A percentile compares a stretch with the other conserved stretches of the same genome.
phyloP scores from a whole-genome alignment of 2,329 filamentous ascomycete species.

The Colletotrichum musicola region DNA sequence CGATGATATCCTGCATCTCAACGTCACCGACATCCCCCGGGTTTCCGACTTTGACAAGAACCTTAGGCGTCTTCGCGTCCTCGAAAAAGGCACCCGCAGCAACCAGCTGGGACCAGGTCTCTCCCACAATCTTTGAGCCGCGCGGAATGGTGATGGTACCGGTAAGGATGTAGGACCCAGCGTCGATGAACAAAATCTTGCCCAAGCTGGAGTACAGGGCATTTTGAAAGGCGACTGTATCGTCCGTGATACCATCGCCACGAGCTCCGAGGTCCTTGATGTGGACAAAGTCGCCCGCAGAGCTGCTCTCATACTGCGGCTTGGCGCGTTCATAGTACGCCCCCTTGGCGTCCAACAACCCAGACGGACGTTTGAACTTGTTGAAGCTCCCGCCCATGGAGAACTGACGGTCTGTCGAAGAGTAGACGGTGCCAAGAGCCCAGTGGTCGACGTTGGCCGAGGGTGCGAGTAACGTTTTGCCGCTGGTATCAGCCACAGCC shows the following conservation, averaged over 20 bases:
- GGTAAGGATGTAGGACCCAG: slow-evolving; percentile 57
- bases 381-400: no score
- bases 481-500: no score
- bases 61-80: slow-evolving; percentile 58
- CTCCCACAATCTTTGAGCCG: slow-evolving; percentile 53
- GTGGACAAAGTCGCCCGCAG: slow-evolving; percentile 39
- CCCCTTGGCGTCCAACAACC: background rate
- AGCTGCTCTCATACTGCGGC: slow-evolving; percentile 61
- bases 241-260: background rate
- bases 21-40: slow-evolving; percentile 72
- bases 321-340: slow-evolving; percentile 63
- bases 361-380: no score
- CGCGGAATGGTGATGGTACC: slow-evolving; percentile 50
- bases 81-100: slow-evolving; percentile 41
- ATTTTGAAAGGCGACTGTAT: background rate
- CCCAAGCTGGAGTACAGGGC: slow-evolving; percentile 53
- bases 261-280: background rate
- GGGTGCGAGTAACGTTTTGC: no score
- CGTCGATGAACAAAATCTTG: slow-evolving; percentile 59
- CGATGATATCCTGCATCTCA: slow-evolving; percentile 77
- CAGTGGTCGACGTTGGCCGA: no score
- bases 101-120: slow-evolving; percentile 48
- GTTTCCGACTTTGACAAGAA: slow-evolving; percentile 75
- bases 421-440: no score
- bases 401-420: no score